Evolutionary conservation across 768 basidiomycete genomes (phyloP).

Genomic region (Xanthoconium stramineum): DNA sequence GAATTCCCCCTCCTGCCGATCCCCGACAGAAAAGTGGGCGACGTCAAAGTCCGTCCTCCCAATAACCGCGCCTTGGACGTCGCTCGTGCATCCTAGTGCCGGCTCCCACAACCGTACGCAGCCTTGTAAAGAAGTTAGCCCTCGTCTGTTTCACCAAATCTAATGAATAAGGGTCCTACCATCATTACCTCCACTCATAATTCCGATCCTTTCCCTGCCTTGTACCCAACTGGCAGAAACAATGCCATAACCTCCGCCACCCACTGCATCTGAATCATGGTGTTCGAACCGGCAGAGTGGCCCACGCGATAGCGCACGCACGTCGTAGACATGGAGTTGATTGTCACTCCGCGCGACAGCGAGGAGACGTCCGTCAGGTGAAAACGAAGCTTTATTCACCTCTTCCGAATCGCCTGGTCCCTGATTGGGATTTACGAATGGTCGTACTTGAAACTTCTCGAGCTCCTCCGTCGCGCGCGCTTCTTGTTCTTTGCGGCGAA

Average conservation of each 20-base stretch:
- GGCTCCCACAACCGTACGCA: conserved; percentile 71
- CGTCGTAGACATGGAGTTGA: conserved; percentile 57
- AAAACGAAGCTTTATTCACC: conserved; percentile 50
- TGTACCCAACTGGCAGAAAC: conserved; percentile 54
- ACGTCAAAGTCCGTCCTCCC: conserved; percentile 57
- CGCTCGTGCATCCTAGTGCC: conserved; percentile 34
- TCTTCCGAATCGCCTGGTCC: conserved; percentile 32
- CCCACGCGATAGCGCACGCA: conserved; percentile 47
- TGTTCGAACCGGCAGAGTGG: conserved; percentile 51
- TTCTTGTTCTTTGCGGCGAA: conserved; percentile 31
- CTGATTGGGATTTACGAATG: not conserved
- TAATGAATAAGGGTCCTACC: conserved; percentile 38
- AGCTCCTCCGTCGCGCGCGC: conserved; percentile 34
- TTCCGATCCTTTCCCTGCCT: conserved; percentile 39
- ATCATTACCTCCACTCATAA: conserved; percentile 62
- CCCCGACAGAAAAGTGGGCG: conserved; percentile 56
- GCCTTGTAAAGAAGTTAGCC: conserved; percentile 38
- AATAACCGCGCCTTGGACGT: conserved; percentile 45
- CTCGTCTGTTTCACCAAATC: not conserved
- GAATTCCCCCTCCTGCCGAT: conserved; percentile 48
- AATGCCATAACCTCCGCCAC: conserved; percentile 43
- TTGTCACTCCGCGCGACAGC: conserved; percentile 63
- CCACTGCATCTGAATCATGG: conserved; percentile 30
- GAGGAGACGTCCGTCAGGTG: conserved; percentile 59
- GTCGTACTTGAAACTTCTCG: conserved; percentile 30